phyloP scores from a whole-genome alignment of 2,329 filamentous ascomycete genomes.

The Ophiostoma ulmi region DNA sequence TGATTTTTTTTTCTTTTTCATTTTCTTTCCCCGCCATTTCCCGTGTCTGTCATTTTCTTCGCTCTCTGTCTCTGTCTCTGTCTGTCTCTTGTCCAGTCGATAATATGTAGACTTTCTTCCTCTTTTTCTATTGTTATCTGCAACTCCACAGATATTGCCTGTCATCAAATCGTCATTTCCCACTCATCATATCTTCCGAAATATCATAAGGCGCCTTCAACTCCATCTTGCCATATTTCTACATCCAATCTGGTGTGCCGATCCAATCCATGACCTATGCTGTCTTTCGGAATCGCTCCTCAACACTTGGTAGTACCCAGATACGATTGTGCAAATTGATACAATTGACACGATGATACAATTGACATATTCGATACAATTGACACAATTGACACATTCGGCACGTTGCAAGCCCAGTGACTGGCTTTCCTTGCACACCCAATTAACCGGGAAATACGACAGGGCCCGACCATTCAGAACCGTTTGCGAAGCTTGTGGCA shows the following conservation, averaged over 20 bases:
- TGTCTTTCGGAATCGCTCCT: not conserved
- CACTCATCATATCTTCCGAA: not conserved
- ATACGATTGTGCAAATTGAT: not conserved
- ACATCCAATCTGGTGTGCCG: not conserved
- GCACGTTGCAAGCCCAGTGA: not conserved
- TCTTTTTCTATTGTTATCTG: not conserved
- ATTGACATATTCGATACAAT: not conserved
- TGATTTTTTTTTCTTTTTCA: not conserved
- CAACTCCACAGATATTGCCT: not conserved
- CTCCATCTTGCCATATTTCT: not conserved
- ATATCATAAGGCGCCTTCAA: not conserved
- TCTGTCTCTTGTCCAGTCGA: not conserved
- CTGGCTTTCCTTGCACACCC: not conserved
- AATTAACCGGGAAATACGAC: not conserved
- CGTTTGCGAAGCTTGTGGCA: not conserved
- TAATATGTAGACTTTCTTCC: not conserved
- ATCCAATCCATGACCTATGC: not conserved
- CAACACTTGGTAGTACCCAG: not conserved
- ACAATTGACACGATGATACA: not conserved
- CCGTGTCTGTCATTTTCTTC: conserved; percentile 6
- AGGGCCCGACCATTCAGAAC: conserved; percentile 4
- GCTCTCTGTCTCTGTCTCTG: not conserved
- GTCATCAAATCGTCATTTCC: not conserved
- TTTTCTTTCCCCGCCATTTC: conserved; percentile 8
- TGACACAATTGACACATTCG: not conserved